Base-by-base conservation (phyloP, 1,284 basidiomycete genomes). In the Cystobasidium pallidum region DNA sequence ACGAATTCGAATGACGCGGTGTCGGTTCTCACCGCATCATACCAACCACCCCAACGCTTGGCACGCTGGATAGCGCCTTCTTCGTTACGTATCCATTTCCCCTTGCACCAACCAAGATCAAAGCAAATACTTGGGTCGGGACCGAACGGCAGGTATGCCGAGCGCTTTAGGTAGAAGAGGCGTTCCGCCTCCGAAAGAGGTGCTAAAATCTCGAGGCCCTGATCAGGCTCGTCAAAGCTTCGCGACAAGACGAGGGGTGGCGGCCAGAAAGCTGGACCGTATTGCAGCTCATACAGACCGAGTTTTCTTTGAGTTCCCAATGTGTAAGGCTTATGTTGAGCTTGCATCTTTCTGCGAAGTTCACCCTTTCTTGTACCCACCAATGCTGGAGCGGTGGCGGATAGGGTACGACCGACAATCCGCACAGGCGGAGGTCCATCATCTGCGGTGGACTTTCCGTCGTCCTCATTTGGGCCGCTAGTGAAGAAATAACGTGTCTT, bases 61-160 rank as follows among this genome's bases (percentile, higher is more conserved):
- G 67, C 49, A 24, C 67, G 55, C 19, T 19, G 24, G 10, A 55
- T 57, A 26, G 7, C 4, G 43, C 6, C 62, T 4, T 64, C 45
- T 17, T 15, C 21, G 21, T 51, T 24, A 10, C 47, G 43, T 24
- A 19, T 45, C 58, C 62, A 85, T 83, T 78, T 91, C 2, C 74
- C 90, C 77, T 89, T 90, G 79, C 84, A 90, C 86, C 88, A 92
- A 0, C 85, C 86, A 63, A 88, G 80, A 76, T 92, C 91, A 77
- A 91, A 89, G 51, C 86, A 80, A 41, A 90, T 79, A 66, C 89
- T 86, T 87, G 88, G 90, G 3, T 88, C 77, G 4, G 89, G 89
- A 0, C 90, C 91, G 32, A 76, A 75, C 0, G 76, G 73, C 24
- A 64, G 36, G 30, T 63, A 71, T 15, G 68, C 43, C n/a, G 17